A percentile compares a stretch with the other conserved stretches of the same genome.
Evolutionary conservation across 179 eudicot species (phyloP).

Genomic region (Beta corolliflora): DNA sequence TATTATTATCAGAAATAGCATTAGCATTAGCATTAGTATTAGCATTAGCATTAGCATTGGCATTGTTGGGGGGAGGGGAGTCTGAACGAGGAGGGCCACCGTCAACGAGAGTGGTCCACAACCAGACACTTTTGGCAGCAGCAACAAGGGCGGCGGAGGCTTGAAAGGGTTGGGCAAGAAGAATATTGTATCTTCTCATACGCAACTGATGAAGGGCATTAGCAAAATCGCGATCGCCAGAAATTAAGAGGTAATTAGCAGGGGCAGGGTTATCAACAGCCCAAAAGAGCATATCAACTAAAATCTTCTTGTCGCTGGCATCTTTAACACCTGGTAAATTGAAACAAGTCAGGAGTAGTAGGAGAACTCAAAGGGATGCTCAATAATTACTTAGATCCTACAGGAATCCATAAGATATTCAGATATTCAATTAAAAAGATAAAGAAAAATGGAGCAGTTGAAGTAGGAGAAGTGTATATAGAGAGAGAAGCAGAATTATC

Average conservation of each 20-base stretch:
- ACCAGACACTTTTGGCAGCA: slow-evolving; percentile 92
- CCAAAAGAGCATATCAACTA: slow-evolving; percentile 95
- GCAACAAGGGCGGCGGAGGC: slow-evolving; percentile 75
- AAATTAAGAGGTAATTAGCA: slow-evolving; percentile 75
- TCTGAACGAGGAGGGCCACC: slow-evolving; percentile 75
- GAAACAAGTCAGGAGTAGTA: too few species aligned
- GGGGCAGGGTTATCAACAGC: slow-evolving; percentile 94
- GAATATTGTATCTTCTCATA: slow-evolving; percentile 87
- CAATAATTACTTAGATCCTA: too few species aligned
- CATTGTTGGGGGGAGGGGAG: slow-evolving; percentile 34
- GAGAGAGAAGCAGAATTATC: too few species aligned
- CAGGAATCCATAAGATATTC: too few species aligned
- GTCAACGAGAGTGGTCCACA: slow-evolving; percentile 69
- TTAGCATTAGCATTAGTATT: background rate
- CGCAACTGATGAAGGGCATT: slow-evolving; percentile 90
- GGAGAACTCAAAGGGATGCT: too few species aligned
- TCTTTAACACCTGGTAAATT: slow-evolving; percentile 68
- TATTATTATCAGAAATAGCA: background rate
- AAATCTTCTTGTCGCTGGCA: slow-evolving; percentile 91
- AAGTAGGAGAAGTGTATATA: too few species aligned
- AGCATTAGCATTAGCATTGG: background rate
- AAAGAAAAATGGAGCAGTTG: too few species aligned
- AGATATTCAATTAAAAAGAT: too few species aligned
- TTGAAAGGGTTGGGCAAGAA: slow-evolving; percentile 75
- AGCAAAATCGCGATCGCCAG: slow-evolving; percentile 90